A percentile compares a stretch with the other conserved stretches of the same genome.
These are phyloP conservation scores for Taphrina flavorubra DNA, from an alignment of 1,139 yeast species.

Conservation along the genomic window DNA sequence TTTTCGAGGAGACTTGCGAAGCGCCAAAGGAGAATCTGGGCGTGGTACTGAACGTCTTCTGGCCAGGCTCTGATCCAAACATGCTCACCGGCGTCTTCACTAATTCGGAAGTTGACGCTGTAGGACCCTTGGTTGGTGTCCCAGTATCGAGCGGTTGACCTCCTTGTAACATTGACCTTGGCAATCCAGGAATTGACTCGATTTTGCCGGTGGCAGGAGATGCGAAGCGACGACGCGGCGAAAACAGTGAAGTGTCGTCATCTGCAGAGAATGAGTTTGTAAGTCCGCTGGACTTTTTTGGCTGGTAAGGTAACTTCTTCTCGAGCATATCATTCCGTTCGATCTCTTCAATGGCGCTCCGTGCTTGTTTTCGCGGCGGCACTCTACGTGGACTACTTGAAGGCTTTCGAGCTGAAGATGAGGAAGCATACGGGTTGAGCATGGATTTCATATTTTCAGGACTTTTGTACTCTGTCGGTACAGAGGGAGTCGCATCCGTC, in stretches of 20 bases:
- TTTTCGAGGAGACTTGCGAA: slow-evolving; percentile 12
- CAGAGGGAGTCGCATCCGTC: not conserved
- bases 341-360: slow-evolving; percentile 29
- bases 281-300: slow-evolving; percentile 26
- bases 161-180: not conserved
- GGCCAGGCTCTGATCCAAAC: not conserved
- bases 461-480: not conserved
- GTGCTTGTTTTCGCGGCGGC: not conserved
- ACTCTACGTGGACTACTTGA: slow-evolving; percentile 8
- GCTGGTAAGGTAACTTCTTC: slow-evolving; percentile 19
- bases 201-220: slow-evolving; percentile 10
- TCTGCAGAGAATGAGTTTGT: slow-evolving; percentile 26
- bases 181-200: not conserved
- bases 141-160: not conserved
- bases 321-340: slow-evolving; percentile 22
- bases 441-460: slow-evolving; percentile 19
- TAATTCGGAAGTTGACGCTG: not conserved
- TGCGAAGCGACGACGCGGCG: slow-evolving; percentile 16
- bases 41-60: slow-evolving; percentile 18
- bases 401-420: slow-evolving; percentile 21
- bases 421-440: slow-evolving; percentile 36
- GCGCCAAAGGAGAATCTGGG: slow-evolving; percentile 21
- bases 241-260: slow-evolving; percentile 20
- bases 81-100: not conserved
- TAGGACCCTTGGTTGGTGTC: not conserved